A percentile compares a stretch with the other conserved stretches of the same genome.
Conservation (phyloP, 371 early-diverging fungal genomes). For the Rhizomucor pusillus region DNA sequence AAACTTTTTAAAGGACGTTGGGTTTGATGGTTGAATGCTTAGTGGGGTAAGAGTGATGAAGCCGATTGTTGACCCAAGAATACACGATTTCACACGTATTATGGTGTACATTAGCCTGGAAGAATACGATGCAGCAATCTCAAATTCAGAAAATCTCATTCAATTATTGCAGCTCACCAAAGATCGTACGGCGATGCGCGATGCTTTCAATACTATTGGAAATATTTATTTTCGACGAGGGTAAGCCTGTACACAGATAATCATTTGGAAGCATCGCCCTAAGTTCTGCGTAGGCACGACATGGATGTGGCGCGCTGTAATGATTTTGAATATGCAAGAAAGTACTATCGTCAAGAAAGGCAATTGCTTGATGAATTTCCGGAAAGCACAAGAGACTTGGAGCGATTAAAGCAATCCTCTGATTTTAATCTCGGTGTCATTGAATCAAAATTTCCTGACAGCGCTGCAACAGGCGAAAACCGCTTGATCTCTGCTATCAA, state of each 20-base stretch:
- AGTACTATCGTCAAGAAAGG: slow-evolving; percentile 30
- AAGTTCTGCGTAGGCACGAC: slow-evolving; percentile 16
- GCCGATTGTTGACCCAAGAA: background rate
- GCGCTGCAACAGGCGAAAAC: slow-evolving; percentile 6
- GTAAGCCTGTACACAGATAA: slow-evolving; percentile 4
- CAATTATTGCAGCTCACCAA: slow-evolving; percentile 4
- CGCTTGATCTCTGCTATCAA: slow-evolving; percentile 20
- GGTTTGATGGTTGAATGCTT: slow-evolving; percentile 2
- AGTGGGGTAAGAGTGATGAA: background rate
- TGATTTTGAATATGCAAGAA: slow-evolving; percentile 27
- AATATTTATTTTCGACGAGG: slow-evolving; percentile 35
- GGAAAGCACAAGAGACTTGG: slow-evolving; percentile 13
- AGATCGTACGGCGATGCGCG: slow-evolving; percentile 15
- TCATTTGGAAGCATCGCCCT: too few relatives aligned
- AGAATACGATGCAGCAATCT: slow-evolving; percentile 22
- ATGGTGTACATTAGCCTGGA: slow-evolving; percentile 22
- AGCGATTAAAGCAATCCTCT: slow-evolving; percentile 20
- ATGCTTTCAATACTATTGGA: slow-evolving; percentile 21
- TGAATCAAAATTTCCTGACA: slow-evolving; percentile 16
- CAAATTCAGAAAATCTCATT: slow-evolving; percentile 2
- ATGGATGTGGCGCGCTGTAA: slow-evolving; percentile 8
- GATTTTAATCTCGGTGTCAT: slow-evolving; percentile 42
- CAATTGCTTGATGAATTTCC: slow-evolving; percentile 18
- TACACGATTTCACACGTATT: background rate
- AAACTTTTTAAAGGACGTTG: background rate